These are phyloP conservation scores for Ceratobasidium sp. DNA, from an alignment of 1,284 basidiomycete genomes.

Conservation along the genomic window DNA sequence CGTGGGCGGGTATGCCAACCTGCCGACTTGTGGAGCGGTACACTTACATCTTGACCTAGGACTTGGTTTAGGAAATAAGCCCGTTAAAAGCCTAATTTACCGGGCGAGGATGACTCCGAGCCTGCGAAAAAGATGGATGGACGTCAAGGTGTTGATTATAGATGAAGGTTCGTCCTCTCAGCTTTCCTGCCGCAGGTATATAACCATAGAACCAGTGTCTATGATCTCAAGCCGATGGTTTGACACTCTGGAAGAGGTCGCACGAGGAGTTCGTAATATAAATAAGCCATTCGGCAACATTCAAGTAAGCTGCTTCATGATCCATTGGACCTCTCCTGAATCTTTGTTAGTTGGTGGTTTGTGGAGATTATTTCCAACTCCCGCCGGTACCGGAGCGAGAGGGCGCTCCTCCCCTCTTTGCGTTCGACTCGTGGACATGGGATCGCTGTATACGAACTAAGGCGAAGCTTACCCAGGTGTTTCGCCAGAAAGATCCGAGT, in stretches of 20 bases:
- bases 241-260: constrained; percentile 85
- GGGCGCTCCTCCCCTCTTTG: constrained; percentile 66
- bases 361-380: constrained; percentile 95
- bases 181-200: neutral
- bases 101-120: constrained; percentile 75
- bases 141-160: constrained; percentile 87
- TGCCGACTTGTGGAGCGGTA: neutral
- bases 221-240: constrained; percentile 97
- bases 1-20: constrained; percentile 62
- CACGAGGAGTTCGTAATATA: constrained; percentile 72
- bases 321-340: constrained; percentile 17
- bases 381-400: constrained; percentile 79
- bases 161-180: constrained; percentile 81
- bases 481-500: constrained; percentile 63
- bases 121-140: constrained; percentile 76
- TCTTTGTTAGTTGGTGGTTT: constrained; percentile 77
- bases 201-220: constrained; percentile 73
- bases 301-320: constrained; percentile 68
- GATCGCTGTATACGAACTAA: constrained; percentile 66
- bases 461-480: constrained; percentile 74
- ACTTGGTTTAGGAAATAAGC: constrained; percentile 83
- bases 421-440: constrained; percentile 90
- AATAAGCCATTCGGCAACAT: constrained; percentile 90
- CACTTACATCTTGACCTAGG: constrained; percentile 18
- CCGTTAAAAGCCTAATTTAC: constrained; percentile 70